Evolutionary conservation across 1,139 yeast genomes (phyloP).

Genomic region (Saccharomyces pastorianus): DNA sequence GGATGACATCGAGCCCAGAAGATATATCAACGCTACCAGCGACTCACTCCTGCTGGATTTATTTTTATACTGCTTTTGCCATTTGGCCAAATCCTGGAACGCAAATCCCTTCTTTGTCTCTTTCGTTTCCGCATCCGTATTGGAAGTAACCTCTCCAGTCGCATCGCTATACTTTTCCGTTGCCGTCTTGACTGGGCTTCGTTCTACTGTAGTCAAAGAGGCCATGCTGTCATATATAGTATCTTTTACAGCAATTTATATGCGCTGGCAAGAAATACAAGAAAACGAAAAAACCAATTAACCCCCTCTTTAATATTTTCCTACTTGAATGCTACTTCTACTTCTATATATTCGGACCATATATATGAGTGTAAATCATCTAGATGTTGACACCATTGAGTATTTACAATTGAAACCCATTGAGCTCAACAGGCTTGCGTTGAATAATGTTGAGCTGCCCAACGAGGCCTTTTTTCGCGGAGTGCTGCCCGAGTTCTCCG

Average conservation of each 20-base stretch:
- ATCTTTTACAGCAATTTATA: not conserved
- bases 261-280: not conserved
- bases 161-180: not conserved
- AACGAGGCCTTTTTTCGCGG: not conserved
- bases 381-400: not conserved
- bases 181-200: not conserved
- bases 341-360: not conserved
- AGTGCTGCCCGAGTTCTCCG: not conserved
- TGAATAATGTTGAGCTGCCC: constrained; percentile 1
- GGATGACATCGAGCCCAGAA: constrained; percentile 4
- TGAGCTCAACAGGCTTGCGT: constrained; percentile 1
- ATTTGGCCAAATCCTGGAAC: constrained; percentile 1
- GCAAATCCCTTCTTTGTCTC: not conserved
- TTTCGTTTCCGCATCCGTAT: not conserved
- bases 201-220: not conserved
- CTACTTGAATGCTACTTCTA: not conserved
- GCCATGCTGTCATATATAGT: not conserved
- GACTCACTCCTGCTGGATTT: not conserved
- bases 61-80: not conserved
- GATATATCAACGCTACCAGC: not conserved
- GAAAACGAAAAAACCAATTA: not conserved
- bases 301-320: not conserved
- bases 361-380: not conserved
- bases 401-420: not conserved
- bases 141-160: not conserved